Evolutionary conservation across 1,284 basidiomycete genomes (phyloP), one percentile per base, ranked within the genome.

Genomic region (Marasmius tenuissimus): DNA sequence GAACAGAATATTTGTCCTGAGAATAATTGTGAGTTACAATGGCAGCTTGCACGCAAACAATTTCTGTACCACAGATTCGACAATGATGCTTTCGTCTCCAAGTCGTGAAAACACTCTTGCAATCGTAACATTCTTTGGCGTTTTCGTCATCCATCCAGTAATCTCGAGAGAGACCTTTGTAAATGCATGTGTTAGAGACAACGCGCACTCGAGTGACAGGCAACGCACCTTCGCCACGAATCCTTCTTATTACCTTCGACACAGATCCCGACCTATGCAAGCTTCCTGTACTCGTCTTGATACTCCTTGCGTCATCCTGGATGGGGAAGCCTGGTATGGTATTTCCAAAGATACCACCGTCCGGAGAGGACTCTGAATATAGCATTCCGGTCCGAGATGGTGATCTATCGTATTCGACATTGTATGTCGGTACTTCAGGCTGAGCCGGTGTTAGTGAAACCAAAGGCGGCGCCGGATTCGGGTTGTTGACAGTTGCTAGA

Each of bases 71-170:
- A 71, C 95, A 96, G 73, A 95, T 95, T 20, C 93, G 86, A 78
- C 96, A 97, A 72, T 98, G 96, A 71, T 98, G 96, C 72, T 97
- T 97, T 62, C 96, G 80, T 58, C 95, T 82, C 92, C 94, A 97
- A 3, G 94, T 87, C 1, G 93, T 94, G 74, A 98, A 98, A 14
- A 92, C 81, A 65, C 92, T 93, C 74, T 88, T 94, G 78, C 95
- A 97, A 73, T 96, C 93, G 72, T 94, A 96, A 72, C 95, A 97
- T 70, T 98, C 97, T 71, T 93, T 97, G 69, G 93, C 94, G 61
- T 93, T 92, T 70, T 96, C 94, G 71, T 99, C 97, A 63, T 96
- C 93, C 93, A 97, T 97, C 96, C 96, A 98, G 72, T 97, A 97
- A 70, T 96, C 93, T 65, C 85, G 83, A 12, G 91, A 93, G 39